phyloP scores from a whole-genome alignment of 2,329 filamentous ascomycete species.

The Aspergillus thermomutatus region DNA sequence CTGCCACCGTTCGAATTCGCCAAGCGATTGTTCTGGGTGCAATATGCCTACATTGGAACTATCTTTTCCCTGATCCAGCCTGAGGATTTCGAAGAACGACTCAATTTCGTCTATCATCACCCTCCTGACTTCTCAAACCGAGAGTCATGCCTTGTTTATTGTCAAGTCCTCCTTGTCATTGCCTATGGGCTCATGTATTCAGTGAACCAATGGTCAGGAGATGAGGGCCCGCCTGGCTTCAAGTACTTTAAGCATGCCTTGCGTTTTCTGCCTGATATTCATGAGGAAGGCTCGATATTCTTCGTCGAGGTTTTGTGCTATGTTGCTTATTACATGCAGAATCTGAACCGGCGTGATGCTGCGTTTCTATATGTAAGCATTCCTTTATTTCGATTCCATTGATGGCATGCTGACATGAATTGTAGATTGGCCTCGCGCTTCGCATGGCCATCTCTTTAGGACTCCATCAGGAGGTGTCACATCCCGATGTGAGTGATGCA shows the following conservation, averaged over 20 bases:
- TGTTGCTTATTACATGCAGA: slow-evolving; percentile 57
- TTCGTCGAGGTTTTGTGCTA: slow-evolving; percentile 56
- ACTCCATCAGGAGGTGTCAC: slow-evolving; percentile 52
- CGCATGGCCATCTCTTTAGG: slow-evolving; percentile 58
- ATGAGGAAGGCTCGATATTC: slow-evolving; percentile 53
- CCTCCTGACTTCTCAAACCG: slow-evolving; percentile 43
- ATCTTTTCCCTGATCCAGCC: slow-evolving; percentile 55
- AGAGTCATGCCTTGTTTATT: slow-evolving; percentile 49
- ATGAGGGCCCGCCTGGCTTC: slow-evolving; percentile 54
- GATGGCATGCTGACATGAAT: not conserved
- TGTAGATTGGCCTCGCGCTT: slow-evolving; percentile 49
- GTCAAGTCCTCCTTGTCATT: slow-evolving; percentile 52
- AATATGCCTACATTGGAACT: slow-evolving; percentile 56
- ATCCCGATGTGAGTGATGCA: slow-evolving; percentile 37
- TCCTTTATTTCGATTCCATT: not conserved
- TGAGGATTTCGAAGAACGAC: slow-evolving; percentile 44
- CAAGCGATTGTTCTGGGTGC: slow-evolving; percentile 49
- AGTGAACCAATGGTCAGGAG: slow-evolving; percentile 54
- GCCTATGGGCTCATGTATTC: slow-evolving; percentile 58
- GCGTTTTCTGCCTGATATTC: slow-evolving; percentile 52
- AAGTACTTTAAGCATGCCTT: slow-evolving; percentile 53
- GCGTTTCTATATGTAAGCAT: slow-evolving; percentile 49
- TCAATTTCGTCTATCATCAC: slow-evolving; percentile 45
- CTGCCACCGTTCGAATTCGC: slow-evolving; percentile 52
- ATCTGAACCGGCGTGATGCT: slow-evolving; percentile 54